A percentile compares a stretch with the other conserved stretches of the same genome.
These are phyloP conservation scores for Boletus sp. DNA, from an alignment of 768 basidiomycete species.

Conservation along the genomic window DNA sequence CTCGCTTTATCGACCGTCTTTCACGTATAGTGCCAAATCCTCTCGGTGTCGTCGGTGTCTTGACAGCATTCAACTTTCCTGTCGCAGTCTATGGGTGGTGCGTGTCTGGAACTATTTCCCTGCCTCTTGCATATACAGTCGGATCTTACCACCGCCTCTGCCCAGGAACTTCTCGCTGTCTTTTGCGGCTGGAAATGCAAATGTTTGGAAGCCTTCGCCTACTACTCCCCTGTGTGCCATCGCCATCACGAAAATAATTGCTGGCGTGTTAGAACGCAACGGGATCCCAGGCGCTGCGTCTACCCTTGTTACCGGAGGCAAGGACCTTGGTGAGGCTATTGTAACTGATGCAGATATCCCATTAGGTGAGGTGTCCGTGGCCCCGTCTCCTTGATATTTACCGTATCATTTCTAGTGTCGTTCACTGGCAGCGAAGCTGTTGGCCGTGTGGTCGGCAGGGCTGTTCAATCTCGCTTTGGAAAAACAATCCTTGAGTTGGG, in stretches of 20 bases:
- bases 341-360: conserved; percentile 73
- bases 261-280: conserved; percentile 77
- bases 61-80: conserved; percentile 97
- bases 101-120: conserved; percentile 12
- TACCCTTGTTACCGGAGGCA: conserved; percentile 78
- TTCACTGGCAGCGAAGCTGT: conserved; percentile 93
- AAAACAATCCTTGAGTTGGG: conserved; percentile 89
- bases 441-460: conserved; percentile 83
- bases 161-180: conserved; percentile 87
- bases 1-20: conserved; percentile 8
- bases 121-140: neutral
- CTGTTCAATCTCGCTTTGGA: conserved; percentile 84
- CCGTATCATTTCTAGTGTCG: conserved; percentile 53
- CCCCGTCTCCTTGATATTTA: neutral
- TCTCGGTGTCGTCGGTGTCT: conserved; percentile 65
- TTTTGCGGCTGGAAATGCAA: conserved; percentile 87
- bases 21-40: conserved; percentile 78
- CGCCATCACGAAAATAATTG: conserved; percentile 82
- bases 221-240: conserved; percentile 88
- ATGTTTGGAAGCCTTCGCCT: conserved; percentile 93
- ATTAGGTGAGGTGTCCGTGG: conserved; percentile 51
- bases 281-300: conserved; percentile 82
- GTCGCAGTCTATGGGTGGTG: conserved; percentile 91
- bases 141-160: conserved; percentile 9
- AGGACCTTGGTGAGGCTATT: conserved; percentile 74